Evolutionary conservation across 345 rosid species (phyloP), one percentile per base, ranked within the genome.

Genomic region (Citrus hindsii): DNA sequence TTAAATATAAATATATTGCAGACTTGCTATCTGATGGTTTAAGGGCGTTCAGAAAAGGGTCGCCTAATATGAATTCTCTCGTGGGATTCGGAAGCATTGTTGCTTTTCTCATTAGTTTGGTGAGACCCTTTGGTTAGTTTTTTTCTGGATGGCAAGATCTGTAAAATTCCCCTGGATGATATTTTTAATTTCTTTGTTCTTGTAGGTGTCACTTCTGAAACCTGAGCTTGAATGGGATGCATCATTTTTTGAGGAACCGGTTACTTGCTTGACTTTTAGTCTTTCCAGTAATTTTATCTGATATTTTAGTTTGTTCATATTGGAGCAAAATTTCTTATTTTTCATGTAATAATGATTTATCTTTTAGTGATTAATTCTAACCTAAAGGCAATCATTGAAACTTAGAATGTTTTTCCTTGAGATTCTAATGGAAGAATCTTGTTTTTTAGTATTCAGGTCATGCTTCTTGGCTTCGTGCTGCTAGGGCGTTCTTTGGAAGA

Each of bases 401-500:
- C 21, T 51, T 77, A 30, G 6, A 7, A 62, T 72, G 62, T 28
- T 40, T 53, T 37, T 18, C 37, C 10, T 76, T 75, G 56, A 64
- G 18, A 55, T 85, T 85, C 89, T 90, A 85, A 88, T 77, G 80
- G 82, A 82, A 82, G 75, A 77, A 84, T 80, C 87, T 74, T 84
- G 73, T 83, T 61, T 90, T 87, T 88, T 92, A 92, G 93, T 51
- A 86, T 89, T 93, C 96, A 95, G 97, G 97, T 95, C 86, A 93
- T 95, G 99, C 97, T 95, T 89, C 99, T 93, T 86, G 98, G 99
- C 55, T 93, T 93, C 74, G 97, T 95, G 76, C 96, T 93, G 56
- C 90, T 95, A 53, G 99, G 99, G 76, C 99, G 96, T 82, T 93
- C 98, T 70, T 85, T 93, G 75, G 98, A 95, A 87, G 98, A 93